Evolutionary conservation across 148 eudicot genomes (phyloP), one percentile per base, ranked within the genome.

Genomic region (Silene latifolia): DNA sequence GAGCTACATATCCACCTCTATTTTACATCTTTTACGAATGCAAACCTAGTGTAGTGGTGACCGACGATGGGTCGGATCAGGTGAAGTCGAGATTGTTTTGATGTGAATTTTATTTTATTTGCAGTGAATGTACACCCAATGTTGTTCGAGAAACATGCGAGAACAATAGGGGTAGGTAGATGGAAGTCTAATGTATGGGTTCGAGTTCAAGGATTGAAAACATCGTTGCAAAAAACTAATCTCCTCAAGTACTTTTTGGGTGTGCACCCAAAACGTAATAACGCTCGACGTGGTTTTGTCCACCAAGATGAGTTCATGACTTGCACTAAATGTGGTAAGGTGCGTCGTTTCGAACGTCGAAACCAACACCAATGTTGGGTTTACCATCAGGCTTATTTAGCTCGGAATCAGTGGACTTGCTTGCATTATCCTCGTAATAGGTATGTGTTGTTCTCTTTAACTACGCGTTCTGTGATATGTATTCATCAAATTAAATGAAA

Each of bases 171-270:
- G 13, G 3, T 0, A 2, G 71, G 80, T 59, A 69, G 70, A 8
- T 81, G 84, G 84, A 74, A 35, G 21, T 11, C 3, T 1, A 74
- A 23, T 57, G 24, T 78, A 18, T 81, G 84, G 81, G 78, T 78
- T 2, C 17, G 23, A 24, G 57, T 46, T 8, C n/a, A 73, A 53
- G 78, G 35, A 1, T 0, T 8, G 0, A 74, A 78, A 70, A 60
- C 25, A 18, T 8, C 53, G 8, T 4, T 78, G 3, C 35, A 18
- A 20, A 57, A 77, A 10, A 78, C 81, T 7, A 53, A 59, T 15
- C 20, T 78, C 27, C 77, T 81, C 54, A 81, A 81, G 67, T 74
- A 74, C 76, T 70, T 63, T 44, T 53, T 20, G 18, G 76, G 76
- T 12, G 58, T 76, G 5, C 1, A 67, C 15, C n/a, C 51, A 10